Conservation (phyloP, 768 basidiomycete species). For the Dacryopinax spathularia region DNA sequence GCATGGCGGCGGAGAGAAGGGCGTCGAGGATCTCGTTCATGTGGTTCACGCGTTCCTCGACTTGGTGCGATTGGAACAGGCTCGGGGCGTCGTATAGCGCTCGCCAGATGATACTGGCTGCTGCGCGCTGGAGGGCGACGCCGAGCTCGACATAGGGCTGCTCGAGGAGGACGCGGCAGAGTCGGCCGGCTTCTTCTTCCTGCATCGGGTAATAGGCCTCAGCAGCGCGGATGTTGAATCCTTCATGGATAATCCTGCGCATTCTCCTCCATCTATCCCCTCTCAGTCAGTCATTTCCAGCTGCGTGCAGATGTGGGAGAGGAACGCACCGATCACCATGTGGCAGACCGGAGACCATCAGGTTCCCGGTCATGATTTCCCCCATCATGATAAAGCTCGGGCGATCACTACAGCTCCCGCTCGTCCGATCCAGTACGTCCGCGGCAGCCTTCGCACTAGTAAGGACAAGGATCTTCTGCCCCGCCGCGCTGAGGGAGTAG, state of each 20-base stretch:
- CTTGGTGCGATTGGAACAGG: not conserved
- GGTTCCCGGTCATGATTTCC: not conserved
- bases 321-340: not conserved
- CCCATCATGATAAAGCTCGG: slow-evolving; percentile 1
- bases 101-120: not conserved
- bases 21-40: slow-evolving; percentile 3
- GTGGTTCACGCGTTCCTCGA: slow-evolving; percentile 1
- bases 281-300: not conserved
- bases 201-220: not conserved
- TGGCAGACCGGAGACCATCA: not conserved
- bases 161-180: not conserved
- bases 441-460: not conserved
- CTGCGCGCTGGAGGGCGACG: not conserved
- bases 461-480: slow-evolving; percentile 1
- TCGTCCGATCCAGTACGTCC: not conserved
- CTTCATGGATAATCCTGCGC: not conserved
- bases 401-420: not conserved
- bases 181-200: not conserved
- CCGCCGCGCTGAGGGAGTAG: not conserved
- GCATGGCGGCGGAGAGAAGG: not conserved
- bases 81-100: not conserved
- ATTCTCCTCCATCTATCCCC: not conserved
- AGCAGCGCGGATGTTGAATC: not conserved
- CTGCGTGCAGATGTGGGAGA: not conserved
- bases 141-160: not conserved